Conservation (phyloP, 2,329 filamentous ascomycete genomes). For the Aspergillus tanneri region DNA sequence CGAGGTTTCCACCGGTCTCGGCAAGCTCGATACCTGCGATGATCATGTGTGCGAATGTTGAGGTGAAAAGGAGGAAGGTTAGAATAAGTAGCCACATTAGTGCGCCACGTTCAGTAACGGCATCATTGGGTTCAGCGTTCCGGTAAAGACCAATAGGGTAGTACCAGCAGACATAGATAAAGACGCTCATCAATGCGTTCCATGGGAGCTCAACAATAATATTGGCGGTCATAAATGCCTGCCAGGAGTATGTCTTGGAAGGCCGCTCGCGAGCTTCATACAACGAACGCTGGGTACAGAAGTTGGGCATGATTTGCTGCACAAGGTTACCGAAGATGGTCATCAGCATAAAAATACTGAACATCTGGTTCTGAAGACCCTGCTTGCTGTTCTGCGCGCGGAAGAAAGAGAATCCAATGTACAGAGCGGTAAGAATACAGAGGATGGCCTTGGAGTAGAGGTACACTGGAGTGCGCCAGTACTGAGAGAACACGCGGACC, state of each 20-base stretch:
- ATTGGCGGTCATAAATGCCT: slow-evolving; percentile 68
- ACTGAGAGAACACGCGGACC: slow-evolving; percentile 79
- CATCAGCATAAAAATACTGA: slow-evolving; percentile 80
- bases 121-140: slow-evolving; percentile 41
- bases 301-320: slow-evolving; percentile 59
- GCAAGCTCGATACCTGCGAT: slow-evolving; percentile 69
- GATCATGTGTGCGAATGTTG: slow-evolving; percentile 70
- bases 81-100: slow-evolving; percentile 65
- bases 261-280: slow-evolving; percentile 62
- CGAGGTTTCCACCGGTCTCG: slow-evolving; percentile 64
- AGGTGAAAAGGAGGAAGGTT: slow-evolving; percentile 68
- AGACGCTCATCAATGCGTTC: slow-evolving; percentile 59
- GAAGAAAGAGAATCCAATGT: slow-evolving; percentile 83
- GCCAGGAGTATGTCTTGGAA: slow-evolving; percentile 73
- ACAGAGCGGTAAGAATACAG: slow-evolving; percentile 65
- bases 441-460: slow-evolving; percentile 79
- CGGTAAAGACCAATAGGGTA: slow-evolving; percentile 57
- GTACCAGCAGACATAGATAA: slow-evolving; percentile 67
- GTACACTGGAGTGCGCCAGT: slow-evolving; percentile 86
- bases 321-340: slow-evolving; percentile 69
- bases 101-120: slow-evolving; percentile 55
- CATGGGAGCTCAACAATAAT: slow-evolving; percentile 71
- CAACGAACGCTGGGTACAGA: slow-evolving; percentile 57
- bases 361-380: slow-evolving; percentile 88
- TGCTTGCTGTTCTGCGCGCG: slow-evolving; percentile 71